Evolutionary conservation across 208 protist genomes (phyloP).

Genomic region (Acanthamoeba rhysodes): DNA sequence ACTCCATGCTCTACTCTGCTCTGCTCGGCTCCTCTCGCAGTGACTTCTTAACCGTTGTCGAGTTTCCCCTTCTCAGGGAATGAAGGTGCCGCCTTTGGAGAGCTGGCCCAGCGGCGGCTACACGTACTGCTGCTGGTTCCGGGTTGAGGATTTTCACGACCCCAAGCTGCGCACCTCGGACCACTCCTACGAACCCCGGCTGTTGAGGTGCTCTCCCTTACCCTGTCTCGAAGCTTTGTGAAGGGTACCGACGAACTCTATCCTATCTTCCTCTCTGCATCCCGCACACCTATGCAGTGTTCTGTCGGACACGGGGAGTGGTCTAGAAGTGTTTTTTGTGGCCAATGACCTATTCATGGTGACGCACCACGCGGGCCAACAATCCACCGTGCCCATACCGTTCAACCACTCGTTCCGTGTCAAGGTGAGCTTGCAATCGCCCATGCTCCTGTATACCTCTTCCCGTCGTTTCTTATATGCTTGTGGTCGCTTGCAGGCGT

Average conservation of each 20-base stretch:
- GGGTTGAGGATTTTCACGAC: conserved; percentile 21
- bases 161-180: conserved; percentile 29
- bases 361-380: not conserved
- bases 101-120: not conserved
- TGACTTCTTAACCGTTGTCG: not conserved
- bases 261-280: not conserved
- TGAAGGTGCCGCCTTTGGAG: conserved; percentile 27
- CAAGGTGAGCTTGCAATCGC: not conserved
- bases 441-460: not conserved
- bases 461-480: too few relatives aligned
- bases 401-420: conserved; percentile 49
- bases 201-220: not conserved
- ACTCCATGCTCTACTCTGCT: not conserved
- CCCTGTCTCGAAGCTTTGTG: not conserved
- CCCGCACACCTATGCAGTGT: not conserved
- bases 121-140: conserved; percentile 33
- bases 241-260: not conserved
- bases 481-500: not conserved
- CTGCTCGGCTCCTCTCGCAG: not conserved
- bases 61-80: not conserved
- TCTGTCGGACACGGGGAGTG: not conserved
- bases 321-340: conserved; percentile 3
- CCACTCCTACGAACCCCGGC: conserved; percentile 1
- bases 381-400: not conserved
- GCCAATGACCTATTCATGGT: conserved; percentile 31